phyloP scores from a whole-genome alignment of 148 eudicot species.

The Chenopodium formosanum region DNA sequence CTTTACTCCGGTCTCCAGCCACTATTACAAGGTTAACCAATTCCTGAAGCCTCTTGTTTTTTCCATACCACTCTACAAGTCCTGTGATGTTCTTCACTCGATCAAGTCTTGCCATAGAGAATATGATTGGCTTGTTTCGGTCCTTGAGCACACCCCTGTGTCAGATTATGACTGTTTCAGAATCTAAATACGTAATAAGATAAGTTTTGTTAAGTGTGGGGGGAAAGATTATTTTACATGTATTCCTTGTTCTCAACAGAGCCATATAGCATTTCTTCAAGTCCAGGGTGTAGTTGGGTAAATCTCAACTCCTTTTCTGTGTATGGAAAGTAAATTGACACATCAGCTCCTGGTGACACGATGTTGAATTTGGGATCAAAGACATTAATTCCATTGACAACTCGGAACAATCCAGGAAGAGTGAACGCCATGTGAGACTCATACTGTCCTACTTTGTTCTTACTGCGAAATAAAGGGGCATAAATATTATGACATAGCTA shows the following conservation, averaged over 20 bases:
- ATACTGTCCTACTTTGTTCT: constrained; percentile 94
- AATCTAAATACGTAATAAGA: not conserved
- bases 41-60: constrained; percentile 64
- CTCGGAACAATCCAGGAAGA: constrained; percentile 91
- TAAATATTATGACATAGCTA: no score
- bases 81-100: constrained; percentile 92
- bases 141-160: constrained; percentile 76
- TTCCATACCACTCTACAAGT: constrained; percentile 89
- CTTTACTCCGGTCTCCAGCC: constrained; percentile 91
- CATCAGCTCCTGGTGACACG: constrained; percentile 94
- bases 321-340: constrained; percentile 75
- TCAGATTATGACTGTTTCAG: not conserved
- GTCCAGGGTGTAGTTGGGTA: constrained; percentile 71
- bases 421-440: constrained; percentile 91
- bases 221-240: constrained; percentile 42
- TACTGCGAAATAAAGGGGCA: constrained; percentile 40
- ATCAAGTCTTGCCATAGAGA: constrained; percentile 95
- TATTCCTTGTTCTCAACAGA: constrained; percentile 74
- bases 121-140: constrained; percentile 80
- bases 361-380: constrained; percentile 97
- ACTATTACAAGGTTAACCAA: constrained; percentile 91
- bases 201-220: not conserved
- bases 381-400: constrained; percentile 88
- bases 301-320: constrained; percentile 71
- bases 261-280: constrained; percentile 83